A percentile compares a stretch with the other conserved stretches of the same genome.
phyloP scores from a whole-genome alignment of 2,329 filamentous ascomycete species.

The Trichoderma guizhouense region DNA sequence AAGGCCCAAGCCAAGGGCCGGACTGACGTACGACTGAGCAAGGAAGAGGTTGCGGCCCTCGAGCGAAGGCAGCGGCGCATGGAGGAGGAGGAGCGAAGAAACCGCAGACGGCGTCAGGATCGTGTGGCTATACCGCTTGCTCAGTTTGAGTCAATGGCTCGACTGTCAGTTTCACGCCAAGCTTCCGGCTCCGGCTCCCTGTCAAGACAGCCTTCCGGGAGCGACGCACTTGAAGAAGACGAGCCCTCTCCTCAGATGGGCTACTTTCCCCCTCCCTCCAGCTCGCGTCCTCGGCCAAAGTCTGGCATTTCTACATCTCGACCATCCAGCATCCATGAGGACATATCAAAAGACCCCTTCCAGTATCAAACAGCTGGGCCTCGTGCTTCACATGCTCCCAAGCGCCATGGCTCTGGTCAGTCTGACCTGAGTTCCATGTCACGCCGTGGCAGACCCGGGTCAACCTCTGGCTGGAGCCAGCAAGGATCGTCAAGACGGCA shows the following conservation, averaged over 20 bases:
- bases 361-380: slow-evolving; percentile 49
- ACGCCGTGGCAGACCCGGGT: slow-evolving; percentile 27
- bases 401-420: slow-evolving; percentile 38
- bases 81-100: slow-evolving; percentile 42
- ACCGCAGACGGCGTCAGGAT: slow-evolving; percentile 41
- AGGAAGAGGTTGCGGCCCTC: slow-evolving; percentile 76
- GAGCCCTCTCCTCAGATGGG: slow-evolving; percentile 47
- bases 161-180: slow-evolving; percentile 24
- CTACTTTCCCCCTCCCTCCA: slow-evolving; percentile 47
- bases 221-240: slow-evolving; percentile 34
- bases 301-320: slow-evolving; percentile 43
- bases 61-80: slow-evolving; percentile 64
- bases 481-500: slow-evolving; percentile 30
- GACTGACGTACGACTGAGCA: slow-evolving; percentile 73
- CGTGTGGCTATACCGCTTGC: slow-evolving; percentile 53
- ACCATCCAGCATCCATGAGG: slow-evolving; percentile 34
- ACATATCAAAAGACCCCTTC: slow-evolving; percentile 44
- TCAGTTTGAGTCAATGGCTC: slow-evolving; percentile 44
- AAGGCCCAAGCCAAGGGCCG: slow-evolving; percentile 73
- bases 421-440: slow-evolving; percentile 28
- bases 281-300: slow-evolving; percentile 39
- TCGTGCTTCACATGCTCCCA: slow-evolving; percentile 36
- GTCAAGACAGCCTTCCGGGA: slow-evolving; percentile 23
- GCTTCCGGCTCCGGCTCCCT: neutral
- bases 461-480: slow-evolving; percentile 33